phyloP scores from a whole-genome alignment of 768 basidiomycete species.

The Phanerodontia chrysosporium region DNA sequence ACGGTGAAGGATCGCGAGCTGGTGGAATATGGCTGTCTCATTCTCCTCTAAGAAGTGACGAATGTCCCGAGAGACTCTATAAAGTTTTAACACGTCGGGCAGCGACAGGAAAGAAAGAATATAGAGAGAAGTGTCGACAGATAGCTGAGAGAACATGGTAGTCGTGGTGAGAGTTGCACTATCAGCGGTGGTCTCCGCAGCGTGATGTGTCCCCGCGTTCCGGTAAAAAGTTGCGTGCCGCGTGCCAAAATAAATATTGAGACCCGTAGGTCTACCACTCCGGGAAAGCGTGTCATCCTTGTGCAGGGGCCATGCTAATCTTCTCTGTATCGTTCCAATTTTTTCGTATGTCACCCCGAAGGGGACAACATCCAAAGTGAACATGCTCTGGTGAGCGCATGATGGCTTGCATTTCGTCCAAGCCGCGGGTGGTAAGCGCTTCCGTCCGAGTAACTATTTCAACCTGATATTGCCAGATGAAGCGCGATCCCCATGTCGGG shows the following conservation, averaged over 20 bases:
- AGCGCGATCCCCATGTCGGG: background rate
- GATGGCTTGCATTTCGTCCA: background rate
- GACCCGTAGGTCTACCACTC: constrained; percentile 65
- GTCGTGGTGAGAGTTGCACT: background rate
- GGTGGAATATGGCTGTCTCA: constrained; percentile 20
- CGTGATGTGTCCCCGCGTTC: background rate
- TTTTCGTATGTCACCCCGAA: constrained; percentile 95
- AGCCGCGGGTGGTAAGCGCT: background rate
- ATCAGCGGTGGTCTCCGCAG: background rate
- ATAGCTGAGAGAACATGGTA: constrained; percentile 14
- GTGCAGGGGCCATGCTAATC: constrained; percentile 99
- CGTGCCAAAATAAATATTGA: constrained; percentile 32
- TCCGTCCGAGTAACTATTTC: background rate
- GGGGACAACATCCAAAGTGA: constrained; percentile 90
- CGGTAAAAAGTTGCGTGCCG: background rate
- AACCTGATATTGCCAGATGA: background rate
- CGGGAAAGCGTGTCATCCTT: constrained; percentile 99
- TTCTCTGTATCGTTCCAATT: constrained; percentile 99
- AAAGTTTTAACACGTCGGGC: constrained; percentile 15
- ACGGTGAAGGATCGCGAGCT: constrained; percentile 18
- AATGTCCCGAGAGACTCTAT: constrained; percentile 10
- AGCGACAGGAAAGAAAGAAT: constrained; percentile 19
- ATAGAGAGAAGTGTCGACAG: constrained; percentile 18
- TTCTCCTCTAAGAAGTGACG: constrained; percentile 14
- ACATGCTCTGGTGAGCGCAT: background rate